Conservation (phyloP, 1,284 basidiomycete genomes). For the Ustilago cynodontis region DNA sequence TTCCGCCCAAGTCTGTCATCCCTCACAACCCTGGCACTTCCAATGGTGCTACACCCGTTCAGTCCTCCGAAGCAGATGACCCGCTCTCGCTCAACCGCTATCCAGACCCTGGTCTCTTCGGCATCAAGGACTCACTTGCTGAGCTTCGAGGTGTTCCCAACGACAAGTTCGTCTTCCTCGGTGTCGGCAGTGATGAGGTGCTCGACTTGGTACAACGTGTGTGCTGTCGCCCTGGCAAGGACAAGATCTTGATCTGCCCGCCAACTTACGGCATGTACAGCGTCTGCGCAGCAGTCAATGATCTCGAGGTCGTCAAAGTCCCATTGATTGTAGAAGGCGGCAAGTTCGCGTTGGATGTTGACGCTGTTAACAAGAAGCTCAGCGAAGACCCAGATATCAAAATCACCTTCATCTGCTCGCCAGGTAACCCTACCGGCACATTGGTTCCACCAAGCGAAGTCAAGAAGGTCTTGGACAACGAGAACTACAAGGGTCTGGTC, state of each 20-base stretch:
- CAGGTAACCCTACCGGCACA: constrained; percentile 96
- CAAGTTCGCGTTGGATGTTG: constrained; percentile 78
- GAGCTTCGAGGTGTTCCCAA: constrained; percentile 72
- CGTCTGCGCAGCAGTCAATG: constrained; percentile 95
- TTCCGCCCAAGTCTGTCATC: constrained; percentile 71
- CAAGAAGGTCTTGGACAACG: constrained; percentile 81
- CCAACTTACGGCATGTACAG: constrained; percentile 99
- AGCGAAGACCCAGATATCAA: constrained; percentile 75
- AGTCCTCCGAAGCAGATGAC: constrained; percentile 38
- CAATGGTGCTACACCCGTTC: constrained; percentile 28
- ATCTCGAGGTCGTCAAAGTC: constrained; percentile 85
- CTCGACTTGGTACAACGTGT: constrained; percentile 95
- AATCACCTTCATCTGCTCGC: constrained; percentile 93
- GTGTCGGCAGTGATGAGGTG: constrained; percentile 96
- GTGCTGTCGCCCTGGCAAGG: constrained; percentile 82
- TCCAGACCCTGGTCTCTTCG: constrained; percentile 84
- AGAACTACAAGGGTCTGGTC: constrained; percentile 87
- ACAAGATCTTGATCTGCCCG: constrained; percentile 78
- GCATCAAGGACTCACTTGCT: constrained; percentile 83
- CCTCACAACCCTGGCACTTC: constrained; percentile 42
- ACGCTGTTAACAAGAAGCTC: constrained; percentile 51
- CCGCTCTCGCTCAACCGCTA: constrained; percentile 81
- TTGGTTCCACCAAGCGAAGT: constrained; percentile 81
- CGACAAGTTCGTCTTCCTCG: constrained; percentile 82
- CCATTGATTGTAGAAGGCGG: constrained; percentile 81